These are phyloP conservation scores for Yamadazyma kitorensis DNA, from an alignment of 805 yeast genomes.

Conservation along the genomic window DNA sequence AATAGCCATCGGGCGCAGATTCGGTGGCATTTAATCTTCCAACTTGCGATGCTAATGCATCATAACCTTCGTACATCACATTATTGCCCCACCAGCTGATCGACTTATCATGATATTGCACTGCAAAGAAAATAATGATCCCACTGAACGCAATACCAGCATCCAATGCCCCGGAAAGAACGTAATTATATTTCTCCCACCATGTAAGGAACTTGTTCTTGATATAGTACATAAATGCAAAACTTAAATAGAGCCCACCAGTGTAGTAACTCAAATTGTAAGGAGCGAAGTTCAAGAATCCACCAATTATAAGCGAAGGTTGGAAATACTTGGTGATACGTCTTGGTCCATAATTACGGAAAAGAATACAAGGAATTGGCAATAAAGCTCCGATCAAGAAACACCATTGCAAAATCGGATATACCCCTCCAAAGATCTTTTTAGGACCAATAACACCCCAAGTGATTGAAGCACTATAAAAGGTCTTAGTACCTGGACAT, in stretches of 20 bases:
- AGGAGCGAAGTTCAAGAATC: conserved; percentile 48
- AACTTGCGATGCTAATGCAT: conserved; percentile 16
- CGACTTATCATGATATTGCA: conserved; percentile 40
- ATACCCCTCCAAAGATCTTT: conserved; percentile 53
- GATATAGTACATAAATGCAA: conserved; percentile 52
- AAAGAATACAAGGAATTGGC: conserved; percentile 34
- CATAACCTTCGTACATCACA: conserved; percentile 29
- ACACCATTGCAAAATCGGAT: conserved; percentile 53
- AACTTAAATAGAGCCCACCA: conserved; percentile 57
- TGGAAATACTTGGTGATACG: conserved; percentile 40
- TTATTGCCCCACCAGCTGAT: conserved; percentile 67
- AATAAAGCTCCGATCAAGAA: conserved; percentile 51
- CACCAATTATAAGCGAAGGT: conserved; percentile 52
- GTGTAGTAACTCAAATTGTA: conserved; percentile 51
- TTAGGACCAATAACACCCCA: conserved; percentile 62
- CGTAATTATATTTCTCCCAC: conserved; percentile 74
- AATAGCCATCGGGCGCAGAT: conserved; percentile 27
- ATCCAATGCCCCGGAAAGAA: conserved; percentile 51
- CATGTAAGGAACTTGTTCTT: conserved; percentile 46
- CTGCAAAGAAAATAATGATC: conserved; percentile 54
- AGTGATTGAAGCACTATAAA: conserved; percentile 49
- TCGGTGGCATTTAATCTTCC: conserved; percentile 6
- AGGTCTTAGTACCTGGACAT: conserved; percentile 44
- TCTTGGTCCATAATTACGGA: conserved; percentile 33
- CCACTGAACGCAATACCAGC: conserved; percentile 63